Percentiles rank a stretch among this genome's conserved stretches.
These are phyloP conservation scores for Pholiota molesta DNA, from an alignment of 768 basidiomycete genomes.

Conservation along the genomic window DNA sequence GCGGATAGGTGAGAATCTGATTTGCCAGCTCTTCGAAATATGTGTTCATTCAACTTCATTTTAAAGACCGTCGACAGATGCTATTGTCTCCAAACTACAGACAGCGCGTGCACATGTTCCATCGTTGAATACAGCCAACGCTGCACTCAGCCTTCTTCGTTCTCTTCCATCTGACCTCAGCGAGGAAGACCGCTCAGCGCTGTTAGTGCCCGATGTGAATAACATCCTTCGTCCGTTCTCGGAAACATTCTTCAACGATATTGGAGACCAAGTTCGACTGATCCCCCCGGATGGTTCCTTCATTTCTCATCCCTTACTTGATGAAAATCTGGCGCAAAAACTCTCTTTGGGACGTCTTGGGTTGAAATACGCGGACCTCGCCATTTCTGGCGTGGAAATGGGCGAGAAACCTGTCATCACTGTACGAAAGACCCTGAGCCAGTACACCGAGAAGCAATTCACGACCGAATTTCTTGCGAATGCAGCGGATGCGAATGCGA, in stretches of 20 bases:
- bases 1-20: constrained; percentile 33
- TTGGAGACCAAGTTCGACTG: constrained; percentile 34
- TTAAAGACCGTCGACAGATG: constrained; percentile 32
- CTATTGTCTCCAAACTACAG: constrained; percentile 30
- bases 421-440: constrained; percentile 42
- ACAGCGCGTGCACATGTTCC: constrained; percentile 15
- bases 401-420: constrained; percentile 44
- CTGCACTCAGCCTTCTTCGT: constrained; percentile 32
- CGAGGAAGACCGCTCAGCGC: constrained; percentile 23
- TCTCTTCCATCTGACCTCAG: constrained; percentile 27
- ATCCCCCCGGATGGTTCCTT: constrained; percentile 18
- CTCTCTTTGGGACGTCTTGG: constrained; percentile 38
- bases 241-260: constrained; percentile 43
- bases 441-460: constrained; percentile 46
- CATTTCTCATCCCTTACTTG: constrained; percentile 36
- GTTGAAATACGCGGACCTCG: constrained; percentile 31
- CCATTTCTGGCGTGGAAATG: constrained; percentile 39
- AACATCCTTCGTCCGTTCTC: constrained; percentile 28
- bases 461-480: constrained; percentile 57
- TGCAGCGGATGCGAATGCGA: constrained; percentile 52
- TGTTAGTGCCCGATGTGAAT: constrained; percentile 39
- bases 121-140: constrained; percentile 19
- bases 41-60: not conserved
- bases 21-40: not conserved
- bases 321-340: constrained; percentile 30